A percentile compares a stretch with the other conserved stretches of the same genome.
These are phyloP conservation scores for Ophiostoma ulmi DNA, from an alignment of 2,329 filamentous ascomycete genomes.

Conservation along the genomic window DNA sequence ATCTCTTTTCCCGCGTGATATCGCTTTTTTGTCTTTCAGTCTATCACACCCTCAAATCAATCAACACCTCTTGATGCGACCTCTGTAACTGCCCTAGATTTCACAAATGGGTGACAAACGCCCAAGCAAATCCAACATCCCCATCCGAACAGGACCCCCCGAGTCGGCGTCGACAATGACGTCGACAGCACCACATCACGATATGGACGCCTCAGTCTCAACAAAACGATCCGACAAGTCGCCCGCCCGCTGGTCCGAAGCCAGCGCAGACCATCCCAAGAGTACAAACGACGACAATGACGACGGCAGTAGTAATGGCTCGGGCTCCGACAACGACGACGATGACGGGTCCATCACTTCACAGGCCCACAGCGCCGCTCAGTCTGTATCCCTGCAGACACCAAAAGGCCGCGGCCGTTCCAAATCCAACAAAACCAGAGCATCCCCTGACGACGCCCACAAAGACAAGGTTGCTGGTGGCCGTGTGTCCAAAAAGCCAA, in stretches of 20 bases:
- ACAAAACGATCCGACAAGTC: background rate
- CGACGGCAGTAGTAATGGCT: background rate
- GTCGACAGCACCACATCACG: background rate
- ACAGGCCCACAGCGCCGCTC: conserved; percentile 7
- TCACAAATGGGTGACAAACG: conserved; percentile 9
- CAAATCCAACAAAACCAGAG: background rate
- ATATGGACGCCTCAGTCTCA: background rate
- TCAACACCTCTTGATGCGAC: background rate
- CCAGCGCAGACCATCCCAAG: background rate
- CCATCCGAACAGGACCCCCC: conserved; percentile 7
- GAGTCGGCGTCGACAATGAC: conserved; percentile 1
- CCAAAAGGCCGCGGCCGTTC: background rate
- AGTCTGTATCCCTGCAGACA: background rate
- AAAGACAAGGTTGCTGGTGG: conserved; percentile 42
- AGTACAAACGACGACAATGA: background rate
- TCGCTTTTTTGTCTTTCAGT: background rate
- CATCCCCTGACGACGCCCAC: background rate
- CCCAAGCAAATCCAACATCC: conserved; percentile 5
- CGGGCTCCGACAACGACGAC: conserved; percentile 46
- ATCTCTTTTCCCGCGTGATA: background rate
- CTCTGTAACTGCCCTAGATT: background rate
- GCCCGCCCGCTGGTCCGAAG: background rate
- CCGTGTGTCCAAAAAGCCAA: conserved; percentile 49
- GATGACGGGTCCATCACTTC: conserved; percentile 54
- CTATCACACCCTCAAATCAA: background rate